These are phyloP conservation scores for Aegle marmelos DNA, from an alignment of 345 rosid genomes.

Conservation along the genomic window DNA sequence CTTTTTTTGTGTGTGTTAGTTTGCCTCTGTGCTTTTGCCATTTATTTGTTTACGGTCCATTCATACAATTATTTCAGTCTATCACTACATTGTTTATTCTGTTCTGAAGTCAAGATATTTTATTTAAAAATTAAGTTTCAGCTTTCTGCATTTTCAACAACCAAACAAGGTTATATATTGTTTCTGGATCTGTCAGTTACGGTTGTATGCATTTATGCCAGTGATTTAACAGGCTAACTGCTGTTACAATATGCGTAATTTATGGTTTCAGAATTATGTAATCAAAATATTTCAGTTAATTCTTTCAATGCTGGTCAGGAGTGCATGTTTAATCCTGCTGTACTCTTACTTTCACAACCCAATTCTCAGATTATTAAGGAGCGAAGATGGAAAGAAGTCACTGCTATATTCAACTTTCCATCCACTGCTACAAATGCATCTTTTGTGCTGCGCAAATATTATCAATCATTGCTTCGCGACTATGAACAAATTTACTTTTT, in stretches of 20 bases:
- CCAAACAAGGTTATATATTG: not conserved
- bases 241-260: not conserved
- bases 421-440: constrained; percentile 98
- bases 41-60: not conserved
- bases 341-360: constrained; percentile 11
- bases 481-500: constrained; percentile 83
- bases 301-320: not conserved
- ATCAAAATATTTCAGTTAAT: not conserved
- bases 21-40: not conserved
- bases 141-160: not conserved
- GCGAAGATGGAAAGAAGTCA: constrained; percentile 95
- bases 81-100: not conserved
- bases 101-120: not conserved
- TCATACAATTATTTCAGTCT: not conserved
- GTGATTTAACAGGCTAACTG: not conserved
- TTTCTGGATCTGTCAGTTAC: not conserved
- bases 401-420: constrained; percentile 92
- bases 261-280: not conserved
- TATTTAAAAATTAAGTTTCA: not conserved
- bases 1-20: not conserved
- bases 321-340: not conserved
- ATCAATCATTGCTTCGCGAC: constrained; percentile 68
- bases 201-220: not conserved
- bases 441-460: constrained; percentile 88
- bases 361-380: constrained; percentile 63